Base-by-base conservation (phyloP, 2,329 filamentous ascomycete genomes). In the Orbilia ellipsospora region DNA sequence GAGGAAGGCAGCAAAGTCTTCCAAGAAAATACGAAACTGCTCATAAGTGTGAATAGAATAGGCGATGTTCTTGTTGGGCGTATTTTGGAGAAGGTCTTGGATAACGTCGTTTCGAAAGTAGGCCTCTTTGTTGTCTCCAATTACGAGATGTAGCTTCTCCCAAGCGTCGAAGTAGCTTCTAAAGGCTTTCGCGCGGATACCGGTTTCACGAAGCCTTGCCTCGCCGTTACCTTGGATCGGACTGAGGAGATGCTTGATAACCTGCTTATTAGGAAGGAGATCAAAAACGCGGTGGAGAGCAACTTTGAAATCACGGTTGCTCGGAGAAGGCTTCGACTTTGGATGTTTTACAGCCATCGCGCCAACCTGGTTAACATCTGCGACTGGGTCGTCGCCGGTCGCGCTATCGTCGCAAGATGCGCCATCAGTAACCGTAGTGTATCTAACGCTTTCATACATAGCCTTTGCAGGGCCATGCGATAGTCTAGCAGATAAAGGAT, bases 71-170 rank as follows among this genome's bases (percentile, higher is more conserved):
- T 60, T 60, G 13, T n/a, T 44, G 10, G 56, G 56, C 2, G 36
- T 44, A 28, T 60, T 60, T 18, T 60, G 36, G 40, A 26, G 36
- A 10, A 84, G 77, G 61, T 82, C 82, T 42, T 82, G 81, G 55
- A 84, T 80, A 36, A 83, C 77, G 63, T 84, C 81, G 79, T 83
- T 82, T n/a, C 82, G 82, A 28, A 83, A 79, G 62, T 81, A 81
- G 15, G 78, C 80, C 64, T 80, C 79, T n/a, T 81, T 81, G 12
- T 81, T 80, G 10, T 72, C 36, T 20, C 13, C 28, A 2, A 16
- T 26, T 2, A 79, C 78, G 15, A 82, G 56, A 59, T 82, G 81
- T 6, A 82, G 67, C 40, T 79, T 80, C 76, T 83, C 82, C 83
- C 83, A 84, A 4, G 82, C 82, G 45, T 82, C 80, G 16, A 83